phyloP scores from a whole-genome alignment of 164 flowering plant genomes.

The Kingdonia uniflora region DNA sequence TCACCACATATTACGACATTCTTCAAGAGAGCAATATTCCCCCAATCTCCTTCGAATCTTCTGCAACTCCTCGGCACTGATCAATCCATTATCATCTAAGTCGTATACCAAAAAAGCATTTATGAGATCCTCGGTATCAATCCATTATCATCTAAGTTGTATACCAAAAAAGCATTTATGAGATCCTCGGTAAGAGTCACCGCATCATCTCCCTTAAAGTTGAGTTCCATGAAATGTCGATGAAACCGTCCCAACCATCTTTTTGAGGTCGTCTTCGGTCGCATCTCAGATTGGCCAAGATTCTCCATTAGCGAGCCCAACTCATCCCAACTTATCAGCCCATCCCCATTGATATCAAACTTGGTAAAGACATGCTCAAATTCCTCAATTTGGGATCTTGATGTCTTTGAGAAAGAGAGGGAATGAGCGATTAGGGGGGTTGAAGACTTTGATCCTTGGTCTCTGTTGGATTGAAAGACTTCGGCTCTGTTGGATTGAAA shows the following conservation, averaged over 20 bases:
- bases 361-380: slow-evolving; percentile 55
- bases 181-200: slow-evolving; percentile 35
- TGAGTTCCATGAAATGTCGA: slow-evolving; percentile 59
- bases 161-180: slow-evolving; percentile 57
- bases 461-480: too few species aligned
- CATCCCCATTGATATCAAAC: slow-evolving; percentile 84
- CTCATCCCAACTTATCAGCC: slow-evolving; percentile 63
- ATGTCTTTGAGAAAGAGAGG: too few species aligned
- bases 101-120: slow-evolving; percentile 69
- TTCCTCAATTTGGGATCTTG: slow-evolving; percentile 27
- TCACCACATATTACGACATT: slow-evolving; percentile 70
- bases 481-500: too few species aligned
- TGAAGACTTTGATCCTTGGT: too few species aligned
- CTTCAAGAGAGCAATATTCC: slow-evolving; percentile 42
- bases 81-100: slow-evolving; percentile 57
- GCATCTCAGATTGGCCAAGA: slow-evolving; percentile 43
- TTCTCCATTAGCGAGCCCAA: slow-evolving; percentile 50
- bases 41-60: slow-evolving; percentile 51
- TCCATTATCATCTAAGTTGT: slow-evolving; percentile 69
- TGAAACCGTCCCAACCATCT: slow-evolving; percentile 63
- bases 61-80: slow-evolving; percentile 61
- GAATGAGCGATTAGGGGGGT: too few species aligned
- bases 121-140: slow-evolving; percentile 32
- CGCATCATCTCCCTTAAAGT: slow-evolving; percentile 42
- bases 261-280: slow-evolving; percentile 40